Evolutionary conservation across 768 basidiomycete genomes (phyloP), one percentile per base, ranked within the genome.

Genomic region (Kwoniella europaea): DNA sequence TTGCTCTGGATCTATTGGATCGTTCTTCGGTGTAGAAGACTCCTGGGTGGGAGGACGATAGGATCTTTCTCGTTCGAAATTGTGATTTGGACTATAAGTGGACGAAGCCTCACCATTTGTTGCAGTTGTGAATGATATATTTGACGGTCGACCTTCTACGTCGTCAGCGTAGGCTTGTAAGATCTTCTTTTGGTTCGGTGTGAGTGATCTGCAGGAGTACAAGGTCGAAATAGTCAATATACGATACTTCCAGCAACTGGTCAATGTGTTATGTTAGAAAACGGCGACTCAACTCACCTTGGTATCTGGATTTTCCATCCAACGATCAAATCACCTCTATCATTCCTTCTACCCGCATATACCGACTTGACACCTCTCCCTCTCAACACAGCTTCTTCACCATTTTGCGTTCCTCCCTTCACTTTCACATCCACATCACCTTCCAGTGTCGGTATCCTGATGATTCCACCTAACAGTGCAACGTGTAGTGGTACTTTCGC

Each of bases 351-450:
- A 4, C 71, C 59, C 10, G 76, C 72, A 61, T 78, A 81, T 0
- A 83, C 77, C 52, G 69, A 78, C 74, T 81, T 83, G 13, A 98
- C 89, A 41, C 97, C 97, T 64, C 92, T 89, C 52, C 90, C 90
- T 85, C 91, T 92, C 78, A 99, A 85, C 22, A 97, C 92, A 89
- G 96, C 95, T 83, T 98, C 94, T 85, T 98, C 94, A 18, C 95
- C 95, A 80, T 91, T 94, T 84, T 98, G 97, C 2, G 96, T 98
- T 56, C 97, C 96, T 22, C 87, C 87, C 66, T 94, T 93, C 53
- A 99, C 88, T 74, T 92, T 91, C 54, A 98, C 92, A 68, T 98
- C 94, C 1, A 98, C 94, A 56, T 97, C 93, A 27, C 95, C 93
- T 71, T 98, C 95, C 20, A 98, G 86, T 55, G 97, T 99, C 27